Conservation (phyloP, 495 filamentous ascomycete species). For the Tuber aestivum region DNA sequence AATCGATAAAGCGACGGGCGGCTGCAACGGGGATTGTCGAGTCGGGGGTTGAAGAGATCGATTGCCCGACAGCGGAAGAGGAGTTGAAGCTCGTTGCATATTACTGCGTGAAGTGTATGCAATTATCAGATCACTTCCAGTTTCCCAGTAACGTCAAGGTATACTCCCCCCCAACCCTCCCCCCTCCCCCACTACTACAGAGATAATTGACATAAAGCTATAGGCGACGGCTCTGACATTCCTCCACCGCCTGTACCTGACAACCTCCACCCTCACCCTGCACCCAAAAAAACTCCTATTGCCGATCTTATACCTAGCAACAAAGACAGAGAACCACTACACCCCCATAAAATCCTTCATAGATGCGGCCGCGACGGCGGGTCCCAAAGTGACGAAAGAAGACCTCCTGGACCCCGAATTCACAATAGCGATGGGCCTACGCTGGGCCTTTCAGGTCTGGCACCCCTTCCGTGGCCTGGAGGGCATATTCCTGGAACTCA, state of each 20-base stretch:
- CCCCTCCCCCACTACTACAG: neutral
- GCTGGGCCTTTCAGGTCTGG: slow-evolving; percentile 85
- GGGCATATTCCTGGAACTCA: slow-evolving; percentile 77
- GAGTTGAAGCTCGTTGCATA: slow-evolving; percentile 74
- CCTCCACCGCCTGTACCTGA: slow-evolving; percentile 87
- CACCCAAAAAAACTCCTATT: slow-evolving; percentile 79
- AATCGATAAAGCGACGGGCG: slow-evolving; percentile 50
- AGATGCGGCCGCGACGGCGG: slow-evolving; percentile 51
- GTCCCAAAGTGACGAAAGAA: slow-evolving; percentile 62
- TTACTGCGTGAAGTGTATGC: slow-evolving; percentile 67
- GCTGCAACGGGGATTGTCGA: slow-evolving; percentile 12
- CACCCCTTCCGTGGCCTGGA: slow-evolving; percentile 86
- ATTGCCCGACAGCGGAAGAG: slow-evolving; percentile 59
- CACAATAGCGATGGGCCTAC: slow-evolving; percentile 81
- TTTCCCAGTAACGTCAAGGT: slow-evolving; percentile 74
- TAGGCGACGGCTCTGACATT: slow-evolving; percentile 83
- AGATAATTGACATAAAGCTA: slow-evolving; percentile 36
- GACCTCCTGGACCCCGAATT: slow-evolving; percentile 85
- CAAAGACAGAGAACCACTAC: slow-evolving; percentile 82
- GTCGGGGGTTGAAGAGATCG: slow-evolving; percentile 51
- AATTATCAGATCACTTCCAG: slow-evolving; percentile 68
- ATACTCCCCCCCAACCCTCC: slow-evolving; percentile 28
- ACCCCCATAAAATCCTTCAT: slow-evolving; percentile 62
- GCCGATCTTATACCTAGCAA: slow-evolving; percentile 81
- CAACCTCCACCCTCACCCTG: slow-evolving; percentile 91